Evolutionary conservation across 192 early-diverging fungal genomes (phyloP), one percentile per base, ranked within the genome.

Genomic region (Coemansia sp.): DNA sequence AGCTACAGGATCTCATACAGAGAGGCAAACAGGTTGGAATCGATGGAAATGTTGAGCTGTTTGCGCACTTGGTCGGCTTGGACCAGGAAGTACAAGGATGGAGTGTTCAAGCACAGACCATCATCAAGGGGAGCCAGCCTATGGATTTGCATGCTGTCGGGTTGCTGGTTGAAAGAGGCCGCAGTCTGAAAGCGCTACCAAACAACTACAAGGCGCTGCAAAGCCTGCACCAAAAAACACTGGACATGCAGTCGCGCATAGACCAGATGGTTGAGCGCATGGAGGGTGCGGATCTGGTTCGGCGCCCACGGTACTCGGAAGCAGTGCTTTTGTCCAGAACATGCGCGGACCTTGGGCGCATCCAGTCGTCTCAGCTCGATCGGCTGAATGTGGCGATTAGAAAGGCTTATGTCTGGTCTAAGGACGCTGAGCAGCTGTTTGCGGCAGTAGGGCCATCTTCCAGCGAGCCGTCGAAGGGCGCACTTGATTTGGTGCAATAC

Each of bases 151-250:
- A 62, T 19, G 60, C 66, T 4, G 49, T 72, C 15, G 80, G 52
- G 43, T 66, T 63, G 45, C 58, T 83, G 41, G 62, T 83, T 8
- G 80, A 83, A 43, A 77, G 67, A 55, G 80, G 72, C 36, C 80
- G 73, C 69, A 74, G 67, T 48, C 41, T 74, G 62, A 48, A 37
- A 12, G 67, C 63, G 49, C 49, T 63, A 41, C 76, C 80, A 0
- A 43, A 39, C 19, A 57, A 41, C 64, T 72, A 72, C 59, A 41
- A 63, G 41, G n/a, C 41, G 51, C 60, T 83, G 12, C 55, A 47
- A 0, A 45, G 58, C 4, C 55, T 83, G 55, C 76, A 74, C 48
- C 69, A 74, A 55, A 69, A n/a, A 36, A 69, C 73, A 0, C 67
- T 75, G 36, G 76, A 74, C 43, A 39, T 83, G 63, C 76, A 83